A percentile compares a stretch with the other conserved stretches of the same genome.
Conservation (phyloP, 1,139 yeast genomes). For the Geotrichum restrictum region DNA sequence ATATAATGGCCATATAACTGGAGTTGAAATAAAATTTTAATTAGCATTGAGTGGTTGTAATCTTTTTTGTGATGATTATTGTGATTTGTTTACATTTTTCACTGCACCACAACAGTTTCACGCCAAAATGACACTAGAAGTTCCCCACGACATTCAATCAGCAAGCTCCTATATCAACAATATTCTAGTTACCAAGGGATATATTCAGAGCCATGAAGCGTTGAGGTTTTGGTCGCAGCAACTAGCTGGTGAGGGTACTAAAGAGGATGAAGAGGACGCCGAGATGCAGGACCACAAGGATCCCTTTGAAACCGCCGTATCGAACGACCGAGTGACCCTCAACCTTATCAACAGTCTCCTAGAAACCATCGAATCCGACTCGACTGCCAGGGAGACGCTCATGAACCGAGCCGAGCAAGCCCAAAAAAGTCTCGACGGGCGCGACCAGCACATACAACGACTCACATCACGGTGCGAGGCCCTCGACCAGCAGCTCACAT, state of each 20-base stretch:
- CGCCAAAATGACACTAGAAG: constrained; percentile 7
- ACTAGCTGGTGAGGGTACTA: background rate
- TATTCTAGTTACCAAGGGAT: constrained; percentile 31
- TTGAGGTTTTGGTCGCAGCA: constrained; percentile 19
- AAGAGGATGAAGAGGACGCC: constrained; percentile 6
- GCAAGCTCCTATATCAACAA: constrained; percentile 33
- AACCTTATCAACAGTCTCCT: constrained; percentile 32
- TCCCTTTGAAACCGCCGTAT: constrained; percentile 3
- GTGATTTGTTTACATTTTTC: background rate
- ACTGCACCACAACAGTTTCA: background rate
- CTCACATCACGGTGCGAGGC: constrained; percentile 19
- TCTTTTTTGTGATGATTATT: background rate
- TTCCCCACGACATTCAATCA: constrained; percentile 26
- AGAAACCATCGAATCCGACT: constrained; percentile 29
- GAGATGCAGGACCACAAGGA: background rate
- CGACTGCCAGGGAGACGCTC: constrained; percentile 12
- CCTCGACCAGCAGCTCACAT: constrained; percentile 24
- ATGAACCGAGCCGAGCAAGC: constrained; percentile 1
- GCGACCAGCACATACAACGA: constrained; percentile 18
- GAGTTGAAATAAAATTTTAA: background rate
- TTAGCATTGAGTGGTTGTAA: background rate
- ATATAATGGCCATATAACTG: background rate
- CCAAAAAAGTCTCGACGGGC: constrained; percentile 19
- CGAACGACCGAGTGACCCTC: constrained; percentile 30
- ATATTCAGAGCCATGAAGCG: constrained; percentile 28